Percentiles rank a stretch among this genome's conserved stretches.
These are phyloP conservation scores for Dalechampia spathulata DNA, from an alignment of 441 rosid genomes.

Conservation along the genomic window DNA sequence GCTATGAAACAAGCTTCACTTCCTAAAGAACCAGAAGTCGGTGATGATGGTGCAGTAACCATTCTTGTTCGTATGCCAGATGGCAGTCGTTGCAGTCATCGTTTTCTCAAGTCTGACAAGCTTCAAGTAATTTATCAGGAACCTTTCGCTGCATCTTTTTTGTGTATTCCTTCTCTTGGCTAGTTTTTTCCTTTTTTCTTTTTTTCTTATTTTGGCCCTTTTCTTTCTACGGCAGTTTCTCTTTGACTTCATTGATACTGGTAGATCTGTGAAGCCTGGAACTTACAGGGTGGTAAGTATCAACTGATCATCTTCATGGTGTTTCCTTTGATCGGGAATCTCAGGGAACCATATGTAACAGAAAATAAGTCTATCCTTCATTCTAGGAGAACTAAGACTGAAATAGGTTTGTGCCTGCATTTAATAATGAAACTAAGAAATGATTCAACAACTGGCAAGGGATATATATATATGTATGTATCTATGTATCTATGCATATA, in stretches of 20 bases:
- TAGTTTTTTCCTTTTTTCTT: slow-evolving; percentile 21
- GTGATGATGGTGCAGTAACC: slow-evolving; percentile 51
- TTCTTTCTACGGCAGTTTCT: slow-evolving; percentile 32
- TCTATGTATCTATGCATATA: no score
- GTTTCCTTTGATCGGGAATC: not conserved
- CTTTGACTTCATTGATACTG: slow-evolving; percentile 62
- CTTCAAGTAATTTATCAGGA: slow-evolving; percentile 45
- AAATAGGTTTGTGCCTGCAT: no score
- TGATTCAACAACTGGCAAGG: no score
- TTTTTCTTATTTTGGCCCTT: slow-evolving; percentile 3
- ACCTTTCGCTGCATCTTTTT: slow-evolving; percentile 4
- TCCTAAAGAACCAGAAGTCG: slow-evolving; percentile 56
- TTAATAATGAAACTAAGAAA: no score
- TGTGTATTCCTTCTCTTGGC: not conserved
- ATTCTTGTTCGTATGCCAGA: slow-evolving; percentile 72
- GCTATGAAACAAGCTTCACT: slow-evolving; percentile 33
- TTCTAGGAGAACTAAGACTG: no score
- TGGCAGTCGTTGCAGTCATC: slow-evolving; percentile 68
- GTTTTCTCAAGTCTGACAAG: slow-evolving; percentile 73
- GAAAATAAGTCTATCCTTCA: no score
- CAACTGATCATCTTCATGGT: not conserved
- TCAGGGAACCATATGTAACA: not conserved
- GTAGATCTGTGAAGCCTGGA: slow-evolving; percentile 56
- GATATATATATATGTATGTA: no score
- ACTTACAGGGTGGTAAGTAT: slow-evolving; percentile 68